A percentile compares a stretch with the other conserved stretches of the same genome.
Evolutionary conservation across 2,329 filamentous ascomycete species (phyloP).

Genomic region (Paraphoma chrysanthemicola): DNA sequence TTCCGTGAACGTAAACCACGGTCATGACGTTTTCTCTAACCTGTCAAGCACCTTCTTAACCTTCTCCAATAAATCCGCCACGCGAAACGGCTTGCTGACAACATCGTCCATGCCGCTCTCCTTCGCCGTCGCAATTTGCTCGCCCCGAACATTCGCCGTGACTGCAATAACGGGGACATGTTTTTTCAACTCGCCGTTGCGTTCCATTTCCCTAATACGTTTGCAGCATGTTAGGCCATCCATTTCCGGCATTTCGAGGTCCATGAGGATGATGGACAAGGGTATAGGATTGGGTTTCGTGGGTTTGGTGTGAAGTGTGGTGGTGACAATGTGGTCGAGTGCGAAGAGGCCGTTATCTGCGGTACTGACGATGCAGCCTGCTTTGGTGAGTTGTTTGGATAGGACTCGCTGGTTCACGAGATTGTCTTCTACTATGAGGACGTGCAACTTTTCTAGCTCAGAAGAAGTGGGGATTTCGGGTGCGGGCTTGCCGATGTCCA

Average conservation of each 20-base stretch:
- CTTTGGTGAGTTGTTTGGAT: conserved; percentile 39
- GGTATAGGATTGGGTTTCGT: conserved; percentile 14
- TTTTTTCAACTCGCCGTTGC: conserved; percentile 16
- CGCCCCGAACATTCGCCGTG: conserved; percentile 44
- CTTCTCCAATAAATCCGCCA: conserved; percentile 40
- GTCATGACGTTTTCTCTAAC: conserved; percentile 6
- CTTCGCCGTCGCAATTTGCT: conserved; percentile 41
- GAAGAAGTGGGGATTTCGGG: not conserved
- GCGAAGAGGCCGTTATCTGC: conserved; percentile 45
- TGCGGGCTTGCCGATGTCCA: conserved; percentile 1
- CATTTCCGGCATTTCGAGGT: conserved; percentile 51
- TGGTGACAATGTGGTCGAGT: conserved; percentile 31
- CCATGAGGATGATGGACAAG: conserved; percentile 44
- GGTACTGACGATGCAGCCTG: conserved; percentile 35
- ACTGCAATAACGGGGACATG: conserved; percentile 47
- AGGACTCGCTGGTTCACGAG: conserved; percentile 47
- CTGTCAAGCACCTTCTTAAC: conserved; percentile 27
- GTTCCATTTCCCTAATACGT: conserved; percentile 42
- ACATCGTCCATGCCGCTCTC: conserved; percentile 46
- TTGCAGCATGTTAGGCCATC: conserved; percentile 43
- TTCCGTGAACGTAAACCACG: not conserved
- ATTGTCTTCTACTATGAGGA: conserved; percentile 48
- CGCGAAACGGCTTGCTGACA: conserved; percentile 43
- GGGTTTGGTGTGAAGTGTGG: conserved; percentile 11
- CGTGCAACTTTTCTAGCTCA: conserved; percentile 20